phyloP scores from a whole-genome alignment of 2,329 filamentous ascomycete genomes.

The Dactylonectria estremocensis region DNA sequence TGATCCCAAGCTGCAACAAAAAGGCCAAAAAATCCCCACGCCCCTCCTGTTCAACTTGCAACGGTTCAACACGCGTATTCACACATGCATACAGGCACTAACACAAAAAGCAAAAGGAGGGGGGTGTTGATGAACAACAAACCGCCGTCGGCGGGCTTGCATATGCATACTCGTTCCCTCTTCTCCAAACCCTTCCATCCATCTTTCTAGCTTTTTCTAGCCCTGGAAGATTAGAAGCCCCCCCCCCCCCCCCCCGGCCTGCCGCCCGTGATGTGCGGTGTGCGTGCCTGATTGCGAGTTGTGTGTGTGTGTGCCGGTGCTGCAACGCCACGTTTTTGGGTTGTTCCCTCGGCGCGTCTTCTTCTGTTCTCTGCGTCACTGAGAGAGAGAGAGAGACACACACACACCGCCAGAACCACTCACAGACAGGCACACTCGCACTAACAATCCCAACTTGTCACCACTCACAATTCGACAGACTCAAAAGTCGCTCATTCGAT shows the following conservation, averaged over 20 bases:
- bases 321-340: too few relatives aligned
- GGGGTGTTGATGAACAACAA: neutral
- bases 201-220: conserved; percentile 24
- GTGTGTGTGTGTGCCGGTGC: neutral
- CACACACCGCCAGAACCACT: too few relatives aligned
- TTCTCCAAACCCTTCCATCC: conserved; percentile 22
- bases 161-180: conserved; percentile 16
- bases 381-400: too few relatives aligned
- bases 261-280: conserved; percentile 15
- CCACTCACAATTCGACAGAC: neutral
- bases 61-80: neutral
- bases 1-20: neutral
- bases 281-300: too few relatives aligned
- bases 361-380: neutral
- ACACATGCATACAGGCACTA: neutral
- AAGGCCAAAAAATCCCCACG: neutral
- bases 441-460: too few relatives aligned
- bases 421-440: too few relatives aligned
- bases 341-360: neutral
- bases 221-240: too few relatives aligned
- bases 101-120: too few relatives aligned
- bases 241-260: too few relatives aligned
- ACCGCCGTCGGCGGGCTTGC: conserved; percentile 3
- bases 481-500: neutral
- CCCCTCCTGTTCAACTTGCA: neutral